phyloP scores from a whole-genome alignment of 371 early-diverging fungal genomes.

The Apophysomyces sp. region DNA sequence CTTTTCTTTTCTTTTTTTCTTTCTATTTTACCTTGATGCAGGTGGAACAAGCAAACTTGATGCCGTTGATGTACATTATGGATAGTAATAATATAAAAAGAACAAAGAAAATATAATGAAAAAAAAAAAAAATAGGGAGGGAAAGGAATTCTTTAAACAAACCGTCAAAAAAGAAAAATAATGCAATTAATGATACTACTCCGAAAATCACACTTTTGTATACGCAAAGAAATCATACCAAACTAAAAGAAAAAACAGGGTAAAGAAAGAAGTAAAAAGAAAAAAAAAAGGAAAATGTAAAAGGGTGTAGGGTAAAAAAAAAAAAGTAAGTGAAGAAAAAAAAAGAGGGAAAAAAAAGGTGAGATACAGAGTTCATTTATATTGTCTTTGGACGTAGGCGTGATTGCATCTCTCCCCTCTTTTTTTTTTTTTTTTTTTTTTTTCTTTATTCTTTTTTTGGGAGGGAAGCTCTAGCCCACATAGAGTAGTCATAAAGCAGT shows the following conservation, averaged over 20 bases:
- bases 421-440: too few relatives aligned
- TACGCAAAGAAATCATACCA: conserved; percentile 36
- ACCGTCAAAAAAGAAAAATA: conserved; percentile 19
- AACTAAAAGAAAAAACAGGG: neutral
- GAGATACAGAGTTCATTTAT: neutral
- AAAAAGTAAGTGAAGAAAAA: neutral
- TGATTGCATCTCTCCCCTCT: neutral
- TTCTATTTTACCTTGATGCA: conserved; percentile 34
- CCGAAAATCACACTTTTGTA: conserved; percentile 26
- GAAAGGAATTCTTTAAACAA: conserved; percentile 13
- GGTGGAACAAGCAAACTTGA: conserved; percentile 37
- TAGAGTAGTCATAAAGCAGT: neutral
- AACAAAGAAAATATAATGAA: neutral
- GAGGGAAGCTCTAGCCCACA: too few relatives aligned
- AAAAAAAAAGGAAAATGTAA: conserved; percentile 2
- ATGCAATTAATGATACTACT: conserved; percentile 18
- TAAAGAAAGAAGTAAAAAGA: conserved; percentile 5
- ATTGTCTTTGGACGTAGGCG: neutral
- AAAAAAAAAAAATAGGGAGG: neutral
- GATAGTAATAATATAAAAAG: neutral
- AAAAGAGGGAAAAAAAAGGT: neutral
- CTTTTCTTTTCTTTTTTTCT: neutral
- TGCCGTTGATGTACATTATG: conserved; percentile 35
- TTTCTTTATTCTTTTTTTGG: too few relatives aligned
- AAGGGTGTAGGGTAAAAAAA: neutral